phyloP scores from a whole-genome alignment of 148 eudicot genomes.

The Chenopodium berlandieri region DNA sequence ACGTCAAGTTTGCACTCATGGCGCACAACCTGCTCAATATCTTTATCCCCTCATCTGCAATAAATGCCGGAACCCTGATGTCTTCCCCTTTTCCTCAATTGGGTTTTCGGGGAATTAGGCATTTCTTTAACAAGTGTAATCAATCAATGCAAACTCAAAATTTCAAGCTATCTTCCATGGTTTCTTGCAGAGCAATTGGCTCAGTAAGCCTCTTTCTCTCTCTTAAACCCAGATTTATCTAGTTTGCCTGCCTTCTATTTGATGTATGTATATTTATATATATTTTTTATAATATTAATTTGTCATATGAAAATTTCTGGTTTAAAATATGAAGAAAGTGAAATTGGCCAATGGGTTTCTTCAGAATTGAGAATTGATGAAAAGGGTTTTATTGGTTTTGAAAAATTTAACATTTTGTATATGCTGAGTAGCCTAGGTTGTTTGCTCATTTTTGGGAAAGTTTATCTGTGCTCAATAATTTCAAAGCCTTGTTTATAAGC shows the following conservation, averaged over 20 bases:
- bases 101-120: constrained; percentile 2
- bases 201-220: constrained; percentile 37
- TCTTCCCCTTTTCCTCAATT: constrained; percentile 7
- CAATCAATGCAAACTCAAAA: no score
- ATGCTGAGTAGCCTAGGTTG: neutral
- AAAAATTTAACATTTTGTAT: neutral
- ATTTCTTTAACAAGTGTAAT: neutral
- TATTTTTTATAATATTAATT: neutral
- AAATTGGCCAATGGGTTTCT: neutral
- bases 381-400: neutral
- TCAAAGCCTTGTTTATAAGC: neutral
- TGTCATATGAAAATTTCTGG: neutral
- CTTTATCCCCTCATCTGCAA: constrained; percentile 12
- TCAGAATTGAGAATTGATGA: neutral
- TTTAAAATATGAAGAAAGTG: neutral
- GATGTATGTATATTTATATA: neutral
- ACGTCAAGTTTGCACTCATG: constrained; percentile 15
- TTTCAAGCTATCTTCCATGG: constrained; percentile 22
- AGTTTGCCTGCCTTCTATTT: neutral
- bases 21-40: constrained; percentile 22
- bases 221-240: neutral
- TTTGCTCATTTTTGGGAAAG: neutral
- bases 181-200: constrained; percentile 47
- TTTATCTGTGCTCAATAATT: neutral
- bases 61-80: neutral